Base-by-base conservation (phyloP, 495 filamentous ascomycete genomes). In the Penicillium ucsense region DNA sequence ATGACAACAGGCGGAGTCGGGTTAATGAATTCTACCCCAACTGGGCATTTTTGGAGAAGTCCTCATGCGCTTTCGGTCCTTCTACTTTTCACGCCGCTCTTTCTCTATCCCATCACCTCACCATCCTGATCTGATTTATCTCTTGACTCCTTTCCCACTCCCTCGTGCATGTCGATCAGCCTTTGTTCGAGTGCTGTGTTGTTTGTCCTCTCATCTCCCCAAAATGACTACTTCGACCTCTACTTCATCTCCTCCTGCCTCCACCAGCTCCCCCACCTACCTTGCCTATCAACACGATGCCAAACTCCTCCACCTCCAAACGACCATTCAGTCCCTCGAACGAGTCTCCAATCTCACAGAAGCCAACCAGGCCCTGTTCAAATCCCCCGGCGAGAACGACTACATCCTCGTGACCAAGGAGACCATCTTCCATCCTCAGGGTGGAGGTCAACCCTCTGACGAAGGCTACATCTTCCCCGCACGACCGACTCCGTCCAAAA, bases 371-470 rank as follows among this genome's bases (percentile, higher is more conserved):
- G 51, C 32, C 31, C 46, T 48, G 38, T 48, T 48, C 34, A 81
- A 82, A 53, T 45, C 65, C 12, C 64, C 59, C 29, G 50, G 40
- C 6, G 70, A 75, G 12, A 59, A 68, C 4, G 64, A 75, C 51
- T 62, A 74, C 58, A 68, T 73, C 33, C 52, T 84, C 35, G 62
- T 77, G n/a, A 82, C 79, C 5, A 64, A 71, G 10, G 35, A 71
- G 29, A 85, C 81, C n/a, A 81, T 84, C 50, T 85, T 85, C 60
- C 76, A 84, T 43, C 72, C 78, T 3, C 80, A 85, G 60, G 81
- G 81, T 4, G 81, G 81, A 36, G 81, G 81, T 33, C 81, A 85
- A 54, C 81, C 81, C 31, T 76, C 72, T 6, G 81, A 85, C 45
- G 66, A 63, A 33, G 81, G 81, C 34, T 4, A 58, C 41, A 35